Percentiles rank a stretch among this genome's conserved stretches.
Evolutionary conservation across 768 basidiomycete genomes (phyloP).

Genomic region (Hericium rajendrae): DNA sequence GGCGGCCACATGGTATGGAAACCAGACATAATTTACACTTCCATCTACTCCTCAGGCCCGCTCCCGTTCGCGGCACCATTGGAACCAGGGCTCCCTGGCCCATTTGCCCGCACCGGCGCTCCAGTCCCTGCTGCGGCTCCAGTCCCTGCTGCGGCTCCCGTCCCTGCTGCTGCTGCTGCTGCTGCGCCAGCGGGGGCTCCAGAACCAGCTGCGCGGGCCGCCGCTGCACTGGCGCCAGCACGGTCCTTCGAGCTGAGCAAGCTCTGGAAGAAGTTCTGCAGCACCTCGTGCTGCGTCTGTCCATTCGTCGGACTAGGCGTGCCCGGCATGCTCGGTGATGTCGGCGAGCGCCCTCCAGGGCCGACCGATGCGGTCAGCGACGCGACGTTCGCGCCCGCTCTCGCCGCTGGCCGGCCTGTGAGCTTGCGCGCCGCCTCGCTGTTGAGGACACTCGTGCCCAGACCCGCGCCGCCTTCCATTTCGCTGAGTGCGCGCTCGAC

Average conservation of each 20-base stretch:
- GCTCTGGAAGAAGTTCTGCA: conserved; percentile 85
- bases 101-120: too few relatives aligned
- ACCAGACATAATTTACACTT: too few relatives aligned
- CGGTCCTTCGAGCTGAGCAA: conserved; percentile 65
- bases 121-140: too few relatives aligned
- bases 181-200: neutral
- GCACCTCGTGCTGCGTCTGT: conserved; percentile 72
- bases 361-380: conserved; percentile 10
- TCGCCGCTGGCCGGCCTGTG: conserved; percentile 18
- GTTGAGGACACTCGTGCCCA: conserved; percentile 19
- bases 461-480: conserved; percentile 54
- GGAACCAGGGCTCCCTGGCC: too few relatives aligned
- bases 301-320: conserved; percentile 39
- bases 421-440: conserved; percentile 16
- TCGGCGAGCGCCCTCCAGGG: conserved; percentile 10
- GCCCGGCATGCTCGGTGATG: conserved; percentile 21
- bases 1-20: too few relatives aligned
- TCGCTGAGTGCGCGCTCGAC: conserved; percentile 84
- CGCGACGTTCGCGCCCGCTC: conserved; percentile 17
- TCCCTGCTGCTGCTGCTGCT: neutral
- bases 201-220: conserved; percentile 21
- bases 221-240: conserved; percentile 23
- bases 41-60: too few relatives aligned
- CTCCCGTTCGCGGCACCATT: too few relatives aligned
- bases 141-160: neutral